Evolutionary conservation across 1,284 basidiomycete genomes (phyloP), one percentile per base, ranked within the genome.

Genomic region (Ganoderma resinaceum): DNA sequence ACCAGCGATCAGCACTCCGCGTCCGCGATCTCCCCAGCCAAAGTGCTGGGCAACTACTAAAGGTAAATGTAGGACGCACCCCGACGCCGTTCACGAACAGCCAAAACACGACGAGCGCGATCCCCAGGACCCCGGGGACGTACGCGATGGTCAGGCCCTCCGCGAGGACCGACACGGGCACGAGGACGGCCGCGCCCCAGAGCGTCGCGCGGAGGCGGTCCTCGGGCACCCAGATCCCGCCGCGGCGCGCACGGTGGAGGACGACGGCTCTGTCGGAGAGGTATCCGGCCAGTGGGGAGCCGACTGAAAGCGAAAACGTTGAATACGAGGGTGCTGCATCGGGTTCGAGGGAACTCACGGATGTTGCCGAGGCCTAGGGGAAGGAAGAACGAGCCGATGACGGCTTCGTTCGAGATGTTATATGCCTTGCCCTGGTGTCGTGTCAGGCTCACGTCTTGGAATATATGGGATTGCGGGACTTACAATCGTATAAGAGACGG

Each of bases 281-380:
- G 3, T 80, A 79, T 0, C 90, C 91, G 0, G 85, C 82, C 40
- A 89, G 69, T 1, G 85, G 83, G 0, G 86, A 83, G 0, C 89
- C 89, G 40, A 87, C 85, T 87, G 63, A 2, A 9, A 8, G 16
- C 14, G n/a, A 46, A 18, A 43, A 18, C 3, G n/a, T 11, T 38
- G 35, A 52, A 9, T 7, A 3, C 9, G n/a, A n/a, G n/a, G n/a
- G 37, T 35, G 29, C 12, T 33, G 3, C 6, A 31, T 42, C 4
- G 33, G 1, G 2, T 33, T n/a, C 1, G 12, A 35, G 4, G 43
- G 33, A 23, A 76, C 83, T 23, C 66, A 89, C 87, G 75, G 61
- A 90, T 82, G 73, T 91, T 92, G 0, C 91, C 91, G 3, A 87
- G 42, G 1, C 91, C 91, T 5, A 79, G 81, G 0, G 88, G 86